These are phyloP conservation scores for Xylariaceae sp. DNA, from an alignment of 2,329 filamentous ascomycete genomes.

Conservation along the genomic window DNA sequence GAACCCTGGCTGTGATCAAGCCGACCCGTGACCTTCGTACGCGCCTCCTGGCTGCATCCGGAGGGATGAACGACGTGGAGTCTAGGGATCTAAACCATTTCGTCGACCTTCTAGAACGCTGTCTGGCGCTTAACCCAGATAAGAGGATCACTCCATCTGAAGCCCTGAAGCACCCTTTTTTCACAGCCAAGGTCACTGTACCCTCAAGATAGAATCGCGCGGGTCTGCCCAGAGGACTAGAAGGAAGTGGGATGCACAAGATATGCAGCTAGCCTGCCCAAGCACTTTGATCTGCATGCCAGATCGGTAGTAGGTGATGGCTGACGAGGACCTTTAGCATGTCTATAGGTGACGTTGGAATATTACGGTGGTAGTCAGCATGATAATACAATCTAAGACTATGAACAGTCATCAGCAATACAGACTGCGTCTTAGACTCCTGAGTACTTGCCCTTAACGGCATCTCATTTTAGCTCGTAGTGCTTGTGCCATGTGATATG, in stretches of 20 bases:
- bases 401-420: background rate
- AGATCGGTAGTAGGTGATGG: background rate
- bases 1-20: slow-evolving; percentile 70
- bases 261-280: background rate
- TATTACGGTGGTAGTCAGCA: background rate
- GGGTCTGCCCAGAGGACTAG: slow-evolving; percentile 3
- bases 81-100: slow-evolving; percentile 80
- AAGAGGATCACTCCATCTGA: slow-evolving; percentile 87
- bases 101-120: slow-evolving; percentile 84
- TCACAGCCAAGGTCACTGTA: slow-evolving; percentile 51
- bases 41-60: slow-evolving; percentile 73
- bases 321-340: background rate
- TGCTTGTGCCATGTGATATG: background rate
- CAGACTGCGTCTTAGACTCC: background rate
- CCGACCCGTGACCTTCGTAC: slow-evolving; percentile 81
- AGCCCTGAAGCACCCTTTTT: slow-evolving; percentile 87
- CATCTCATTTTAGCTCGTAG: background rate
- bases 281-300: background rate
- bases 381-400: background rate
- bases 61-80: slow-evolving; percentile 73
- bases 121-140: slow-evolving; percentile 86
- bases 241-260: background rate
- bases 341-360: slow-evolving; percentile 1
- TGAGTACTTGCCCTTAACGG: background rate
- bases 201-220: slow-evolving; percentile 26